Base-by-base conservation (phyloP, 306 rosid genomes). In the Cicer chorassanicum region DNA sequence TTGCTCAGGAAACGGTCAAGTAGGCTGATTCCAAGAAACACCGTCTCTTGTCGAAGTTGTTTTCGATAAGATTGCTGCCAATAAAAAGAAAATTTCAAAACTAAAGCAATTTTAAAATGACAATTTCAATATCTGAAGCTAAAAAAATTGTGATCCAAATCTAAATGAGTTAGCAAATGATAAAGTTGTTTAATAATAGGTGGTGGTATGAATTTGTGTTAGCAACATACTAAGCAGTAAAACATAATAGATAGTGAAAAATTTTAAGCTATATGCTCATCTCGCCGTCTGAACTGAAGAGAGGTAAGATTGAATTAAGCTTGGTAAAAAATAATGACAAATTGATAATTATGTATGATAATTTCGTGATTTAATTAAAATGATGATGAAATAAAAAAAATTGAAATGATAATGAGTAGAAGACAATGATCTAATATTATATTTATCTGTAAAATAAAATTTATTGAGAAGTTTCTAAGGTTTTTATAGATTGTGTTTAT, bases 21-120 rank as follows among this genome's bases (percentile, higher is more conserved):
- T 34, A 94, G 93, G 82, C 84, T 56, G 61, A 88, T 92, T 81
- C 92, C 96, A 45, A 94, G 86, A 84, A 91, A 94, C 84, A 83
- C 68, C 2, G 98, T 94, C 90, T 91, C 98, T 82, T 74, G 93
- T 49, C 86, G 95, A 76, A 91, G 95, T 69, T 87, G 77, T 34
- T 18, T 79, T 45, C 81, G 80, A 61, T 70, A 73, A 71, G 86
- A 79, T 65, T 80, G 86, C 98, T 94, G 88, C 82, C 56, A 36
- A 61, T 75, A 72, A 45, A 40, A 70, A 78, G 72, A 74, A 67
- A 75, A 71, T 71, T 74, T 53, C 34, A 81, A 55, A 60, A 62
- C 18, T 57, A 29, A 2, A 42, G 55, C 59, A 73, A 19, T 18
- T 78, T 54, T 36, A 16, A 74, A 65, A 50, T 16, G 14, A 15